A percentile compares a stretch with the other conserved stretches of the same genome.
Conservation (phyloP, 352 stramenopile genomes). For the Globisporangium mamillatum region DNA sequence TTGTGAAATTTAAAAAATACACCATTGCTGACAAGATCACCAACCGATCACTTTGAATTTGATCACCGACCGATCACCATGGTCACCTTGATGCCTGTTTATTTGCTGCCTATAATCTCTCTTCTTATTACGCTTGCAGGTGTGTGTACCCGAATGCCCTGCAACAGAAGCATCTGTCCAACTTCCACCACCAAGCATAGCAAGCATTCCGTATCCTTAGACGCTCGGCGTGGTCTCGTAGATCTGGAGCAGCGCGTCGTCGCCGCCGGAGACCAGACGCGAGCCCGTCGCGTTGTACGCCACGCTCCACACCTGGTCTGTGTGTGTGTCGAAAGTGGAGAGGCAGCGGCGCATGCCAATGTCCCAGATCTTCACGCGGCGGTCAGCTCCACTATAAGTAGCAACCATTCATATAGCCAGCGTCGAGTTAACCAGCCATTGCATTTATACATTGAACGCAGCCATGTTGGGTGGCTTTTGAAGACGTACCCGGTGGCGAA, state of each 20-base stretch:
- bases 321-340: constrained; percentile 89
- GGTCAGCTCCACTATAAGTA: constrained; percentile 67
- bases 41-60: no score
- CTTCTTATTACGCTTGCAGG: no score
- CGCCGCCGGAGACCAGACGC: constrained; percentile 84
- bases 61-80: no score
- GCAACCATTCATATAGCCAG: not conserved
- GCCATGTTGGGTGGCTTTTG: not conserved
- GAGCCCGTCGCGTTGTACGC: constrained; percentile 86
- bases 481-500: constrained; percentile 77
- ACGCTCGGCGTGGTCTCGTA: constrained; percentile 76
- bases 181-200: no score
- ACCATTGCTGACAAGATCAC: no score
- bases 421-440: not conserved
- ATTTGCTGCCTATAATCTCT: no score
- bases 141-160: not conserved
- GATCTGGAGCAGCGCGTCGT: constrained; percentile 87
- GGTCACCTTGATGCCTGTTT: no score
- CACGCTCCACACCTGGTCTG: constrained; percentile 90
- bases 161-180: not conserved
- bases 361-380: constrained; percentile 92
- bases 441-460: not conserved
- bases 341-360: constrained; percentile 84
- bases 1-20: no score
- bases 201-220: constrained; percentile 15